Conservation (phyloP, 1,139 yeast species). For the Hansenula lynferdii region DNA sequence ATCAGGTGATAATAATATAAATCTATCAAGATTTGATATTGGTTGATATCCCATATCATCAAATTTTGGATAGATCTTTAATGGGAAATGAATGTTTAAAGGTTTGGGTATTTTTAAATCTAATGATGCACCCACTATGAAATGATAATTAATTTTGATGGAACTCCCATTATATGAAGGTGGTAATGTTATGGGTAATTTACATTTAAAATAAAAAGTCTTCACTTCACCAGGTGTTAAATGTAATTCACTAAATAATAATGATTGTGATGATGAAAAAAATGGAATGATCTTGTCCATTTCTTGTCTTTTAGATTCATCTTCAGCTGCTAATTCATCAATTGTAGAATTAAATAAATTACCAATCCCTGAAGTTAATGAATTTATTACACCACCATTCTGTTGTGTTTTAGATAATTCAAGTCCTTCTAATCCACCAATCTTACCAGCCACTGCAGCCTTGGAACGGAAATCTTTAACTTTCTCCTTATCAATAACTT, state of each 20-base stretch:
- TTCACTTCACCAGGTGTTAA: conserved; percentile 46
- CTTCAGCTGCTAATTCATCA: conserved; percentile 19
- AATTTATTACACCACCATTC: conserved; percentile 15
- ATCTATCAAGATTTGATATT: conserved; percentile 23
- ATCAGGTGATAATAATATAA: conserved; percentile 15
- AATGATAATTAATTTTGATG: conserved; percentile 32
- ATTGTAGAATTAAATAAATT: conserved; percentile 16
- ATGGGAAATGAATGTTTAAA: conserved; percentile 34
- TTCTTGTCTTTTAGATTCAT: conserved; percentile 16
- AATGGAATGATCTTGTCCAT: conserved; percentile 55
- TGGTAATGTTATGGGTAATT: conserved; percentile 51
- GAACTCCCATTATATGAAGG: conserved; percentile 49
- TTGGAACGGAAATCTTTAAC: conserved; percentile 40
- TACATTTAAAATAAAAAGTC: conserved; percentile 47
- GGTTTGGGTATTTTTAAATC: conserved; percentile 28
- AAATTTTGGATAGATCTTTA: conserved; percentile 37
- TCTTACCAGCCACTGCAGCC: conserved; percentile 53
- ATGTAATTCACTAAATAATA: conserved; percentile 64
- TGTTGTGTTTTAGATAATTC: conserved; percentile 24
- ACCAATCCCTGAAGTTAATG: conserved; percentile 25
- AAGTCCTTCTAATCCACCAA: conserved; percentile 55
- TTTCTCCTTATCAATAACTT: conserved; percentile 36
- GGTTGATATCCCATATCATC: conserved; percentile 32
- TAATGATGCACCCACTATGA: conserved; percentile 40
- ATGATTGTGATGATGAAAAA: conserved; percentile 70